Evolutionary conservation across 345 rosid genomes (phyloP), one percentile per base, ranked within the genome.

Genomic region (Mercurialis annua): DNA sequence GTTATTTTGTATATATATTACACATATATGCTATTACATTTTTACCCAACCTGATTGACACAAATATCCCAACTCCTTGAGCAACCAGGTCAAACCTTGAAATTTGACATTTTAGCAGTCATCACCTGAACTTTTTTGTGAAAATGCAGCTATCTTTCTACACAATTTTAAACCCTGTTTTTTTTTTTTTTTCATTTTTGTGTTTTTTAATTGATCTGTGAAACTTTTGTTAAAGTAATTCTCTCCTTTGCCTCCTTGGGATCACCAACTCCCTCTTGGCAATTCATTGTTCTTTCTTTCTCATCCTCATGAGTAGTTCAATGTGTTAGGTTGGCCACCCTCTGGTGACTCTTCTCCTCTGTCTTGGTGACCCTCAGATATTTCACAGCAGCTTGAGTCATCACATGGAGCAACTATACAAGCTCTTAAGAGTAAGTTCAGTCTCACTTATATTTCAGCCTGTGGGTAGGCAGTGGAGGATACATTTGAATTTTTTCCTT

Each of bases 321-420:
- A 64, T 67, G 59, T 73, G 31, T 68, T 79, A 94, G 99, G 99
- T 94, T 77, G 97, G 99, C 73, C 91, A 89, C 74, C 99, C 99
- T 54, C 80, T 94, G 81, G 97, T 91, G 74, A 94, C 97, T 74
- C 96, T 91, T 77, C 99, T 94, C 78, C 91, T 94, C 34, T 94
- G 99, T 71, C 96, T 94, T 21, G 97, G 97, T 60, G 99, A 94
- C 82, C 97, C 99, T 53, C 92, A 83, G 76, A 84, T 87, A 77
- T 94, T 94, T 79, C 92, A 89, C 83, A 83, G 49, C 69, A 83
- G 82, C 80, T 80, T 94, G 71, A 87, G 94, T 76, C 73, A 90
- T 70, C 97, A 91, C 75, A 90, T 94, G 97, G 99, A 94, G 77
- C 99, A 90, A 75, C 86, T 94, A 59, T 94, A 94, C 87, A 94